Evolutionary conservation across 495 filamentous ascomycete genomes (phyloP).

Genomic region (Neurospora discreta): DNA sequence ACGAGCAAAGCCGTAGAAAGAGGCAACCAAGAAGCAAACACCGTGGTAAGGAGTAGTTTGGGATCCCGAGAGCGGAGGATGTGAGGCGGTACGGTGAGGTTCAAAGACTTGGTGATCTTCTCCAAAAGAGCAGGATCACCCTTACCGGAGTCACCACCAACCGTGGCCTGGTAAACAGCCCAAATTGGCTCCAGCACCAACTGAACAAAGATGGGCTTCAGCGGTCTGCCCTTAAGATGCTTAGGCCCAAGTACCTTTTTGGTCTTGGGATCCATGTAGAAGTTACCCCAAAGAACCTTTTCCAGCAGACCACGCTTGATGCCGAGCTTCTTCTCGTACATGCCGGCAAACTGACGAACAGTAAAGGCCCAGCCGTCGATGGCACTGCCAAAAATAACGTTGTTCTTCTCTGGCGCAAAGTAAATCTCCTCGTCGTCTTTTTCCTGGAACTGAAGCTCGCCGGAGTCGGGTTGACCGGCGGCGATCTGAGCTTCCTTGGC

Average conservation of each 20-base stretch:
- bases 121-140: slow-evolving; percentile 76
- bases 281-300: slow-evolving; percentile 95
- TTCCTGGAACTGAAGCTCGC: slow-evolving; percentile 69
- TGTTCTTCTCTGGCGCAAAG: slow-evolving; percentile 95
- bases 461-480: slow-evolving; percentile 38
- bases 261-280: slow-evolving; percentile 92
- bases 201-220: slow-evolving; percentile 98
- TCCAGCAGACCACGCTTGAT: slow-evolving; percentile 87
- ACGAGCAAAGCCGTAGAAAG: slow-evolving; percentile 88
- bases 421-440: slow-evolving; percentile 95
- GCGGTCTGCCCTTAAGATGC: slow-evolving; percentile 78
- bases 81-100: slow-evolving; percentile 71
- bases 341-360: slow-evolving; percentile 78
- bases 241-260: slow-evolving; percentile 84
- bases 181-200: slow-evolving; percentile 92
- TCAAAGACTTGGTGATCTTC: slow-evolving; percentile 89
- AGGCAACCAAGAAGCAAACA: slow-evolving; percentile 86
- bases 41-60: slow-evolving; percentile 65
- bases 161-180: slow-evolving; percentile 91
- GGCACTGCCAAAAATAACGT: slow-evolving; percentile 96
- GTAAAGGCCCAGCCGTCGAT: slow-evolving; percentile 99
- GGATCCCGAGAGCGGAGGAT: slow-evolving; percentile 78
- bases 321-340: slow-evolving; percentile 95
- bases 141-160: slow-evolving; percentile 67
- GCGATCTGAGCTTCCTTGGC: slow-evolving; percentile 36